phyloP scores from a whole-genome alignment of 2,329 filamentous ascomycete genomes.

The Pseudogymnoascus sp. region DNA sequence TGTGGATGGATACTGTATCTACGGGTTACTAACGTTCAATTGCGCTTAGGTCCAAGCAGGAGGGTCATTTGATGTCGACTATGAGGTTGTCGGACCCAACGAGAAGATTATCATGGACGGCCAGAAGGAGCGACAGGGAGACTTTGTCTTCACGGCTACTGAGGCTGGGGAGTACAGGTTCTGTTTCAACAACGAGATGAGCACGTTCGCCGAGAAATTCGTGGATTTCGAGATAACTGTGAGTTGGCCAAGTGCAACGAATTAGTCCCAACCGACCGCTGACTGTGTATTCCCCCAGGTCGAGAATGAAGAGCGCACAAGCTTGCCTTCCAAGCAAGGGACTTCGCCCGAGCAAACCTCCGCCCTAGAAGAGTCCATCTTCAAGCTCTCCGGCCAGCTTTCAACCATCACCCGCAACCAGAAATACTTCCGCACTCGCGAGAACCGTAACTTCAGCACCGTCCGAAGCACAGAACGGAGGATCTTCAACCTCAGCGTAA shows the following conservation, averaged over 20 bases:
- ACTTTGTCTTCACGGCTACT: slow-evolving; percentile 95
- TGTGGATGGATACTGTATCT: not conserved
- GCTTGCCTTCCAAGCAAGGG: slow-evolving; percentile 81
- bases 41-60: slow-evolving; percentile 80
- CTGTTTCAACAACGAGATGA: slow-evolving; percentile 99
- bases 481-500: slow-evolving; percentile 95
- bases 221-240: slow-evolving; percentile 97
- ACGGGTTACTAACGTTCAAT: slow-evolving; percentile 8
- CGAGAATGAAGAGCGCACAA: slow-evolving; percentile 77
- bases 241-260: slow-evolving; percentile 29
- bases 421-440: slow-evolving; percentile 97
- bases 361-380: slow-evolving; percentile 83
- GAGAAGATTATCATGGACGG: slow-evolving; percentile 77
- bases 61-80: slow-evolving; percentile 95
- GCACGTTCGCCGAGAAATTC: slow-evolving; percentile 92
- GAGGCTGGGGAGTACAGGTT: slow-evolving; percentile 85
- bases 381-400: slow-evolving; percentile 86
- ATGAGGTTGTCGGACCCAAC: slow-evolving; percentile 72
- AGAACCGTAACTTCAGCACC: slow-evolving; percentile 98
- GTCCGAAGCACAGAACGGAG: slow-evolving; percentile 90
- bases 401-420: slow-evolving; percentile 95
- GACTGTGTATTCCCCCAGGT: slow-evolving; percentile 45
- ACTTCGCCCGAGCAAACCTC: slow-evolving; percentile 82
- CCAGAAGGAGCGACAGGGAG: slow-evolving; percentile 85
- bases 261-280: not conserved